Base-by-base conservation (phyloP, 768 basidiomycete genomes). In the Pholiota conissans region DNA sequence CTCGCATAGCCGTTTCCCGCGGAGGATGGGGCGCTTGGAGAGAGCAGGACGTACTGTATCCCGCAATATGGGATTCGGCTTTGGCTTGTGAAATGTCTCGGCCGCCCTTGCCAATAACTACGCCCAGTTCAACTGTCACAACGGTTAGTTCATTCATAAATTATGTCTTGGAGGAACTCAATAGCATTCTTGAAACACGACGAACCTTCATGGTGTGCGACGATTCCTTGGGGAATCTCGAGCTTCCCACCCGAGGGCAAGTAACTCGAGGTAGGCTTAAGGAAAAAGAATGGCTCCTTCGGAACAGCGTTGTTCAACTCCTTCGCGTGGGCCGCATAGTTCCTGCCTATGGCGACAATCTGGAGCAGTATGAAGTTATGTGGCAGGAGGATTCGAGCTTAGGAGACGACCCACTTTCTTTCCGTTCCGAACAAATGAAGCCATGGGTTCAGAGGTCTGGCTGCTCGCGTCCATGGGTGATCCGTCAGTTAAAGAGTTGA, bases 231-330 rank as follows among this genome's bases (percentile, higher is more conserved):
- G 0, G 97, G 97, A 32, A 98, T 89, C 75, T 98, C 91, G 18
- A 98, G 75, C 32, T 82, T 80, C 1, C 91, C 93, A 0, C 91
- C 91, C 14, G 85, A 84, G 20, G 77, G 66, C 22, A 98, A 67
- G 67, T 95, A 98, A 68, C 90, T 93, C 11, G 89, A 86, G 4
- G 97, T 98, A 7, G 96, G 97, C 74, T 99, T 99, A 26, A 98
- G 76, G 79, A 99, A 99, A 83, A 98, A 95, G 80, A 99, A 98
- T 0, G 97, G 97, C 68, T 98, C 95, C 69, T 87, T 91, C 0
- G 96, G 95, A 5, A 88, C 75, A 5, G 89, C 76, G 69, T 98
- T 98, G 67, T 87, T 89, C 32, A 98, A 82, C 68, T 99, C 97
- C 73, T 91, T 93, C 70, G 89, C 87, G 63, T 97, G 95, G 30